Base-by-base conservation (phyloP, 768 basidiomycete species). In the Kwoniella shandongensis region DNA sequence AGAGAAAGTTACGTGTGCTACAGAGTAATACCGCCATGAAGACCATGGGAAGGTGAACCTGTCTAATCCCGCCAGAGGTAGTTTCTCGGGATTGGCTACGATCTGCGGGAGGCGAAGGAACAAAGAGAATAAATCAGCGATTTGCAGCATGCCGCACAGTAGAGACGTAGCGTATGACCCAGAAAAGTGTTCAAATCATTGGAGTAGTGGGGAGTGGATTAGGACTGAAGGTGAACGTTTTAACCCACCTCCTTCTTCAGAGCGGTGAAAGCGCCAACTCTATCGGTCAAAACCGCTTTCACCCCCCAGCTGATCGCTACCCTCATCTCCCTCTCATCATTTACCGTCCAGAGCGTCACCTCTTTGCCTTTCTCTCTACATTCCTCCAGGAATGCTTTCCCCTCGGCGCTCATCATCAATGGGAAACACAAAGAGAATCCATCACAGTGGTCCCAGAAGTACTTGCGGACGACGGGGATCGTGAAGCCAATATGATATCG, bases 401-500 rank as follows among this genome's bases (percentile, higher is more conserved):
- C 78, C n/a, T 69, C 66, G 4, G 41, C 20, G 5, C 57, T 58
- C 63, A 76, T 70, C 27, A 77, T 57, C 44, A 70, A 44, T 3
- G 76, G 66, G 54, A 77, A 76, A 30, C 53, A 51, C 27, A 78
- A 62, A 0, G 67, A 70, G 54, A 78, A 76, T 2, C 78, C 78
- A 17, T 72, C 62, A 35, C 69, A 70, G 6, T 62, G 59, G 46
- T 73, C 55, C 76, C 76, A 77, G 61, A 77, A 78, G 52, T 68
- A 75, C 15, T 69, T 50, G 11, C 66, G 62, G n/a, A 70, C 72
- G 45, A 78, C 57, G 10, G 67, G 35, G 20, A 67, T 48, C 15
- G 65, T 65, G 55, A 76, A 70, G 2, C 78, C 78, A 54, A 78
- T 77, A 59, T 78, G 76, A 52, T 65, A 76, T 26, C 76, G 67